Evolutionary conservation across 192 early-diverging fungal species (phyloP).

Genomic region (Ambispora gerdemannii): DNA sequence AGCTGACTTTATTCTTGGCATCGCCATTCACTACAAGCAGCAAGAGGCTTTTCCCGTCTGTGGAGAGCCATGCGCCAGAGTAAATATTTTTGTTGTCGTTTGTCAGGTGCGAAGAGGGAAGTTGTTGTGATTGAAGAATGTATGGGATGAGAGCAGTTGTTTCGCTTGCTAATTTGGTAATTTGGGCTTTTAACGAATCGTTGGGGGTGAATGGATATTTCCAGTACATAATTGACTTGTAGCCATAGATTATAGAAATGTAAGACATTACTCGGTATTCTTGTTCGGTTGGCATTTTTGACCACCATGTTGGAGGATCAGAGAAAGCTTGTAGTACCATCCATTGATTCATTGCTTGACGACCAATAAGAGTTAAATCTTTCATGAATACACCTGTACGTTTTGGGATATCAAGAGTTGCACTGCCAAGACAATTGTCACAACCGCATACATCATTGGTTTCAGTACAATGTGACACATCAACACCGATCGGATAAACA

Average conservation of each 20-base stretch:
- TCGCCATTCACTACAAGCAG: background rate
- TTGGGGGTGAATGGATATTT: background rate
- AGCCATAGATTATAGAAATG: constrained; percentile 30
- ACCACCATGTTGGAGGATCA: constrained; percentile 29
- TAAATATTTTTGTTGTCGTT: background rate
- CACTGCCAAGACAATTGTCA: constrained; percentile 22
- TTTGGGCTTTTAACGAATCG: background rate
- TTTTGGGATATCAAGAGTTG: constrained; percentile 25
- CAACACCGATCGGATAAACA: constrained; percentile 31
- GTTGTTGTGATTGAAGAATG: background rate
- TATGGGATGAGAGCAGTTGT: background rate
- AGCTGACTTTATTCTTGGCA: background rate
- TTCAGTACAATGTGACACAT: background rate
- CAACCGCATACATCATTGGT: constrained; percentile 29
- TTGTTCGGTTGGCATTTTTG: constrained; percentile 27
- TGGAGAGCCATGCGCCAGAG: background rate
- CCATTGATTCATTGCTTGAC: constrained; percentile 19
- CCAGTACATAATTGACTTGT: constrained; percentile 12
- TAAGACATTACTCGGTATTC: constrained; percentile 29
- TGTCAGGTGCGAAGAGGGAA: background rate
- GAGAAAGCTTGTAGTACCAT: constrained; percentile 34
- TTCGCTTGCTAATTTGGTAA: background rate
- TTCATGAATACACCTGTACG: constrained; percentile 19
- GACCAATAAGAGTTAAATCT: constrained; percentile 21
- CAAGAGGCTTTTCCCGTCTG: background rate